Base-by-base conservation (phyloP, 176 grass and related monocot species). In the Pontederia crassipes region DNA sequence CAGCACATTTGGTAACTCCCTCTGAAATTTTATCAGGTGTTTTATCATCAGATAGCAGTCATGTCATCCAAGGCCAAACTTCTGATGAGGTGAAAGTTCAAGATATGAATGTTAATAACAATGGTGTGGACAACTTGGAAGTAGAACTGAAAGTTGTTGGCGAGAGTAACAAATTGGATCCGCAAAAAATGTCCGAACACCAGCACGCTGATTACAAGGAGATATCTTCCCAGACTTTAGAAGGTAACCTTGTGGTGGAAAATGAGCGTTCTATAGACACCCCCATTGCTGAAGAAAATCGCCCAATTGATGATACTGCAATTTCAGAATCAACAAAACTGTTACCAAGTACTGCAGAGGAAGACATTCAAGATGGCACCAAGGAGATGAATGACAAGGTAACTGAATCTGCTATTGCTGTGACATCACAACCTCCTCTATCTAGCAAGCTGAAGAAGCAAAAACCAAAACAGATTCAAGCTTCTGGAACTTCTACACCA, bases 21-120 rank as follows among this genome's bases (percentile, higher is more conserved):
- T 87, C 32, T 40, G 81, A 87, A 82, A 91, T 88, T 59, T 68
- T 96, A 67, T 84, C 86, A 80, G 86, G 86, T 78, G 73, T 74
- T 16, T 55, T 82, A 46, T 67, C 81, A 55, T 54, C 72, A 46
- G 82, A 85, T 65, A 79, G 63, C 62, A 74, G 49, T 67, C 79
- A 77, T 71, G 58, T 60, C 28, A 76, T 59, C 53, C 64, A 66
- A 66, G 73, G 69, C 28, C 48, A 65, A 17, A 82, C 49, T 6
- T 15, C 59, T 61, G 79, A 90, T 46, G 76, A 72, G 67, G n/a
- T 45, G 10, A 85, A 71, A 79, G 54, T 74, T 66, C 73, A 77
- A 73, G 79, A 86, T 69, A 52, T 10, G 1, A 62, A 14, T 66
- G 26, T 35, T 16, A 73, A 45, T 65, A 73, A 51, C 48, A 84